Base-by-base conservation (phyloP, 148 eudicot species). In the Chenopodium album region DNA sequence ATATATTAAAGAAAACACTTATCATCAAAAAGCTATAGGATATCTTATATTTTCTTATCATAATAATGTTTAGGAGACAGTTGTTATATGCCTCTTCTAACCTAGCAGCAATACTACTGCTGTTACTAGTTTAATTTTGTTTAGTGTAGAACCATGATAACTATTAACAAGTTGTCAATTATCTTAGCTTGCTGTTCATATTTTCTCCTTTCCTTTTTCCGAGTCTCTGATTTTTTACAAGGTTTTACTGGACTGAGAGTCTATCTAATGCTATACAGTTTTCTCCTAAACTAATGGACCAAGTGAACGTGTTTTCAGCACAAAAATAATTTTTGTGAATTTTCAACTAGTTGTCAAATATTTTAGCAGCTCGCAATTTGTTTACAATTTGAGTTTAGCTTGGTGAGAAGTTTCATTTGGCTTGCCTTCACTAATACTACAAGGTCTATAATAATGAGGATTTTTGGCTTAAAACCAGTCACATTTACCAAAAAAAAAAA, bases 71-170 rank as follows among this genome's bases (percentile, higher is more conserved):
- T 14, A 62, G 3, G 67, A 16, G 59, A 60, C 37, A 31, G 64
- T 69, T 32, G 80, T 14, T 67, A 22, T 34, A 17, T 41, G 59
- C 63, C 52, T 63, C 78, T 63, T 73, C 72, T 80, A 74, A 73
- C 80, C 80, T 29, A 60, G 41, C 73, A 67, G 22, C 54, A 31
- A 60, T 14, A 23, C 16, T 2, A 23, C 16, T 2, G 9, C n/a
- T 28, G 22, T 9, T 17, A 7, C 69, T 37, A 34, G 19, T 56
- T 67, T 29, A 59, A 60, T 80, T 19, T 54, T 20, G 28, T 17
- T 7, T 23, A 50, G 19, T 4, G 65, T 44, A 62, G 70, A 70
- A 20, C 54, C 73, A 73, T 73, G 14, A 9, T 12, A n/a, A 47
- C 44, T 17, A 6, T 63, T 13, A 13, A 29, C 28, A 17, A 60